phyloP scores from a whole-genome alignment of 352 stramenopile genomes.

The Phytophthora palmivora region DNA sequence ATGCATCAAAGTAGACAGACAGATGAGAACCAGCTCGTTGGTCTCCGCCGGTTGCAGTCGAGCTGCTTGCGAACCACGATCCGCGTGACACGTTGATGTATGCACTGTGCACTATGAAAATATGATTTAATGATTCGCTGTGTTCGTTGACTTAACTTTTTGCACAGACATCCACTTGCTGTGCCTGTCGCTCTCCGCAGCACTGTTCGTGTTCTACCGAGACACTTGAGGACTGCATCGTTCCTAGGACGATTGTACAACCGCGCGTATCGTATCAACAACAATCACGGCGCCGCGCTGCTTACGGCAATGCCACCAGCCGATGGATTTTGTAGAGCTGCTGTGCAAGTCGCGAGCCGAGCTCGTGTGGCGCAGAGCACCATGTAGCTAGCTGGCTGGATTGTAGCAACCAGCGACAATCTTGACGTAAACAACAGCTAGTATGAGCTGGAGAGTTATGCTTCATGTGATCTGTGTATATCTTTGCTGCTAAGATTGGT shows the following conservation, averaged over 20 bases:
- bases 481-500: no score
- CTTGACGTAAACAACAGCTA: constrained; percentile 12
- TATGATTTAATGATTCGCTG: background rate
- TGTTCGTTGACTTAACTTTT: constrained; percentile 9
- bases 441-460: no score
- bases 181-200: constrained; percentile 24
- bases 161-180: constrained; percentile 23
- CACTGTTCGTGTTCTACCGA: constrained; percentile 26
- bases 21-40: background rate
- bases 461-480: no score
- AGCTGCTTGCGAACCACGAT: constrained; percentile 2
- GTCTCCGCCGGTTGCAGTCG: background rate
- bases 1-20: background rate
- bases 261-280: constrained; percentile 18
- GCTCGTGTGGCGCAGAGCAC: constrained; percentile 13
- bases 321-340: constrained; percentile 40
- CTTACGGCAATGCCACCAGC: constrained; percentile 17
- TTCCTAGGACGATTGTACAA: constrained; percentile 8
- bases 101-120: background rate
- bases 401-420: constrained; percentile 14
- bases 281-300: constrained; percentile 16
- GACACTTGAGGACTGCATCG: constrained; percentile 21
- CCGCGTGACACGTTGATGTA: constrained; percentile 8
- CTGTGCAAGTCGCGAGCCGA: constrained; percentile 28
- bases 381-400: constrained; percentile 20